Conservation (phyloP, 2,329 filamentous ascomycete genomes). For the Claviceps paspali region DNA sequence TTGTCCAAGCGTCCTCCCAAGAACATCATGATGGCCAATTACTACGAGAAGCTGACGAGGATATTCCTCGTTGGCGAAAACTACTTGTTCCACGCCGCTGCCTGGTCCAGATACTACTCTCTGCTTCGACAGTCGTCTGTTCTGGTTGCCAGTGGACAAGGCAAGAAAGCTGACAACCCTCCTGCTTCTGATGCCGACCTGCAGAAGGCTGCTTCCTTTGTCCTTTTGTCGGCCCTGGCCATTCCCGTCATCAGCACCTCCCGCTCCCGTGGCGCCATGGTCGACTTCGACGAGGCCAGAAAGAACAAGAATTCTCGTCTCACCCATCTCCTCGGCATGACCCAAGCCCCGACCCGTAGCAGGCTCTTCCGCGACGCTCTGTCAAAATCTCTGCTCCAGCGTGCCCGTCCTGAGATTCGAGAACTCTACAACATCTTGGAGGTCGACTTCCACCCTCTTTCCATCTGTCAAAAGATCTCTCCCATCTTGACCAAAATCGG, state of each 20-base stretch:
- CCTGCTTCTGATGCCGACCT: constrained; percentile 78
- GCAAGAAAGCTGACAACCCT: constrained; percentile 89
- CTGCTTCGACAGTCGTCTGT: constrained; percentile 82
- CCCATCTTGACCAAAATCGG: constrained; percentile 91
- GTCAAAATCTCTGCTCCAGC: constrained; percentile 86
- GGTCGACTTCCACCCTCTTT: constrained; percentile 96
- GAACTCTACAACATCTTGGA: constrained; percentile 98
- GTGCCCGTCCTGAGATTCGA: constrained; percentile 83
- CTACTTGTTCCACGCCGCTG: constrained; percentile 96
- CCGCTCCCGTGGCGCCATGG: constrained; percentile 83
- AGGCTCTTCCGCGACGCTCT: constrained; percentile 91
- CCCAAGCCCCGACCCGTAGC: constrained; percentile 70
- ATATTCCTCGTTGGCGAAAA: constrained; percentile 99
- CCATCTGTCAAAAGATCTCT: constrained; percentile 98
- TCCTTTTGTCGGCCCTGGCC: constrained; percentile 85
- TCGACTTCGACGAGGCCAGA: constrained; percentile 90
- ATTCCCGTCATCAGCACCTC: constrained; percentile 99
- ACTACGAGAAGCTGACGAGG: constrained; percentile 97
- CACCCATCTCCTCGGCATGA: constrained; percentile 91
- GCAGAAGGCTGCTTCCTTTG: constrained; percentile 88
- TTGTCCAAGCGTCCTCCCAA: constrained; percentile 96
- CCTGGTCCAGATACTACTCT: constrained; percentile 95
- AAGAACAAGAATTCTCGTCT: constrained; percentile 99
- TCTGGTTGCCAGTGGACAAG: constrained; percentile 68
- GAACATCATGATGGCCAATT: constrained; percentile 99